phyloP scores from a whole-genome alignment of 2,329 filamentous ascomycete genomes.

The Rutstroemia sp. region DNA sequence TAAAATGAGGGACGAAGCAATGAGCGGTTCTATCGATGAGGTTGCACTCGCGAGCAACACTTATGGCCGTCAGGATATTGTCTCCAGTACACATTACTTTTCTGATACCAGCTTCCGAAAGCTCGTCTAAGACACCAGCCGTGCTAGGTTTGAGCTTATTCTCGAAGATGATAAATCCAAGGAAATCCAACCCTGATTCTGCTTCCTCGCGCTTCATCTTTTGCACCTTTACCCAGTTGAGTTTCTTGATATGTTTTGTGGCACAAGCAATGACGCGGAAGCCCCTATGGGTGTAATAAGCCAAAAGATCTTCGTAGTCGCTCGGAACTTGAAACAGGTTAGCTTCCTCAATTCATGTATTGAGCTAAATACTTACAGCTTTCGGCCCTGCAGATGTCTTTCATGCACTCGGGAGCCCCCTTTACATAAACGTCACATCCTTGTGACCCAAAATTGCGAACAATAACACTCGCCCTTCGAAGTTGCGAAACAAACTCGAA shows the following conservation, averaged over 20 bases:
- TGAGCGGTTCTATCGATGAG: conserved; percentile 74
- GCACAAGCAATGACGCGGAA: conserved; percentile 96
- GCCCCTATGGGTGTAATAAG: conserved; percentile 88
- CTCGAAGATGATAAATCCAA: conserved; percentile 97
- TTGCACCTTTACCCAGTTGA: conserved; percentile 91
- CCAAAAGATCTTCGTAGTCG: conserved; percentile 84
- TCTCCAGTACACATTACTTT: conserved; percentile 97
- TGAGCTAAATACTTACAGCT: conserved; percentile 52
- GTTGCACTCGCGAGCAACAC: conserved; percentile 83
- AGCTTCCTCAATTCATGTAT: not conserved
- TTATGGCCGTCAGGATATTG: conserved; percentile 95
- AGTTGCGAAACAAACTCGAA: conserved; percentile 96
- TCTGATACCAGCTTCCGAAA: conserved; percentile 75
- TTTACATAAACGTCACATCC: conserved; percentile 90
- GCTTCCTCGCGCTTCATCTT: conserved; percentile 86
- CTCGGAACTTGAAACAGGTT: conserved; percentile 51
- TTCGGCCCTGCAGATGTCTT: conserved; percentile 78
- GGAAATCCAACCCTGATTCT: conserved; percentile 76
- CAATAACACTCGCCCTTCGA: conserved; percentile 85
- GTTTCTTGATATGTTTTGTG: conserved; percentile 75
- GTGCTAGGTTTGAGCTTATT: conserved; percentile 95
- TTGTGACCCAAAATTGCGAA: conserved; percentile 77
- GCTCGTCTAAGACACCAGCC: conserved; percentile 70
- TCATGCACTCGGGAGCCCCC: conserved; percentile 93
- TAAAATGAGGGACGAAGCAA: conserved; percentile 88